These are phyloP conservation scores for Trichoderma gracile DNA, from an alignment of 2,329 filamentous ascomycete species.

Conservation along the genomic window DNA sequence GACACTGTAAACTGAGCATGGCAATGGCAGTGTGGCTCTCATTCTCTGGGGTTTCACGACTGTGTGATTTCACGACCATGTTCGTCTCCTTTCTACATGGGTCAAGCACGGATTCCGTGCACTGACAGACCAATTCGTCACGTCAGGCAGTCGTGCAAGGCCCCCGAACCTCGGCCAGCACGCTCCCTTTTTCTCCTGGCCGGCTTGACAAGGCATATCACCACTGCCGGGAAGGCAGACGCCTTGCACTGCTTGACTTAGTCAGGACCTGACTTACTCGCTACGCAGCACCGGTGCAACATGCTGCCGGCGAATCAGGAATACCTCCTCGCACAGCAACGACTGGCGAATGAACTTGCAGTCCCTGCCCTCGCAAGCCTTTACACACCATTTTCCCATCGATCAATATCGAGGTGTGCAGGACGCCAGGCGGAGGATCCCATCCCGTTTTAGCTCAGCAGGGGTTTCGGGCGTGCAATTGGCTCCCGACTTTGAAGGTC, in stretches of 20 bases:
- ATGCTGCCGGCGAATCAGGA: neutral
- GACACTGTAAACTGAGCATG: neutral
- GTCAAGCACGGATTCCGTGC: neutral
- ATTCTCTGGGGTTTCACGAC: neutral
- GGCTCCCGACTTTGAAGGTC: conserved; percentile 36
- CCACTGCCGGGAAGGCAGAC: conserved; percentile 1
- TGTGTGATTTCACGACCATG: neutral
- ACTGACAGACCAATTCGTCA: conserved; percentile 11
- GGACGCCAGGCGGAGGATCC: neutral
- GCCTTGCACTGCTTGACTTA: neutral
- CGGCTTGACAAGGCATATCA: conserved; percentile 11
- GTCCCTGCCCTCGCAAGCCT: neutral
- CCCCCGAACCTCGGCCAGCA: conserved; percentile 33
- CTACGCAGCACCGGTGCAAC: neutral
- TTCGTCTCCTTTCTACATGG: neutral
- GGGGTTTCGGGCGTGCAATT: conserved; percentile 39
- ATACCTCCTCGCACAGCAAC: neutral
- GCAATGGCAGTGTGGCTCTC: neutral
- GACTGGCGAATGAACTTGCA: conserved; percentile 2
- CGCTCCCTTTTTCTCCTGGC: conserved; percentile 19
- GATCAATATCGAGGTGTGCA: conserved; percentile 9
- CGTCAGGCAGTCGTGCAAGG: conserved; percentile 28
- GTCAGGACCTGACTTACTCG: neutral
- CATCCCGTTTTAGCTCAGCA: conserved; percentile 31
- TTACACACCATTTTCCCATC: conserved; percentile 17